These are phyloP conservation scores for Pythium brachiatum DNA, from an alignment of 352 stramenopile species.

Conservation along the genomic window DNA sequence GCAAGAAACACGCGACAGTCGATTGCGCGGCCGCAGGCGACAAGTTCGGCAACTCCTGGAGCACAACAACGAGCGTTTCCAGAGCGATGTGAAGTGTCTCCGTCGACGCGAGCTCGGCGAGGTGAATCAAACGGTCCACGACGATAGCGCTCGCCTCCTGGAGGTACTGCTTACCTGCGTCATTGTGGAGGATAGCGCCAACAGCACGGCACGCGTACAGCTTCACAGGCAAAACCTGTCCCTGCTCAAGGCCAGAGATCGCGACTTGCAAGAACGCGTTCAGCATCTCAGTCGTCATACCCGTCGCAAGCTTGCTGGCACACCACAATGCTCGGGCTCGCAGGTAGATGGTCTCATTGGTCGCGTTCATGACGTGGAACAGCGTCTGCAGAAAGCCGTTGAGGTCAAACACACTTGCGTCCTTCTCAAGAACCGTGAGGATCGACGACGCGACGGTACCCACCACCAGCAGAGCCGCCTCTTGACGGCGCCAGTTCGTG, in stretches of 20 bases:
- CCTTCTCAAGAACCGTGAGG: slow-evolving; percentile 53
- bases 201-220: slow-evolving; percentile 80
- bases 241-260: slow-evolving; percentile 68
- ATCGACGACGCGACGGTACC: slow-evolving; percentile 60
- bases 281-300: slow-evolving; percentile 74
- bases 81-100: slow-evolving; percentile 80
- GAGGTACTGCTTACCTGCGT: slow-evolving; percentile 55
- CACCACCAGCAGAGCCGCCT: slow-evolving; percentile 71
- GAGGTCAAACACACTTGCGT: slow-evolving; percentile 53
- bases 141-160: slow-evolving; percentile 46
- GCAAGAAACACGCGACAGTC: slow-evolving; percentile 59
- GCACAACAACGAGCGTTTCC: slow-evolving; percentile 69
- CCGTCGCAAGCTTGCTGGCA: slow-evolving; percentile 63
- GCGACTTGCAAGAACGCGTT: slow-evolving; percentile 65
- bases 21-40: slow-evolving; percentile 38
- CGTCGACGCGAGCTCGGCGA: slow-evolving; percentile 54
- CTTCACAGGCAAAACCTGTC: slow-evolving; percentile 69
- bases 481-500: slow-evolving; percentile 63
- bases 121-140: slow-evolving; percentile 54
- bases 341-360: slow-evolving; percentile 68
- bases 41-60: slow-evolving; percentile 52
- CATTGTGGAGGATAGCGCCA: slow-evolving; percentile 60
- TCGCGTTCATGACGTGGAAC: slow-evolving; percentile 73
- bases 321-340: slow-evolving; percentile 79
- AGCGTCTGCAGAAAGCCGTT: slow-evolving; percentile 67